Percentiles rank a stretch among this genome's conserved stretches.
Evolutionary conservation across 257 asterid species (phyloP).

Genomic region (Capsicum baccatum): DNA sequence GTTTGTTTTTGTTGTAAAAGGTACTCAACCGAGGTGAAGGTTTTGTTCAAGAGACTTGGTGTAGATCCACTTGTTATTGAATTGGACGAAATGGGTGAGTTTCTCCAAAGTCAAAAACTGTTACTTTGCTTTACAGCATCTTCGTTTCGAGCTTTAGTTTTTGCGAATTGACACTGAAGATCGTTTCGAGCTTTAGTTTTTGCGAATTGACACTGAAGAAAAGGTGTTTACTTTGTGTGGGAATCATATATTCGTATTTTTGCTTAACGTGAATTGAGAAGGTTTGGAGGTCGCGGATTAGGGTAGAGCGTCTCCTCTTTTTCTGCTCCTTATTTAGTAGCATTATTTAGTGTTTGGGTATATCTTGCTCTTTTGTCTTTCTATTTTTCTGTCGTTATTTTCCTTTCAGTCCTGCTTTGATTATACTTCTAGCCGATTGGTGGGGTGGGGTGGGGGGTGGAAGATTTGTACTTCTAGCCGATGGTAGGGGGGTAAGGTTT

Average conservation of each 20-base stretch:
- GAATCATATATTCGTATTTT: background rate
- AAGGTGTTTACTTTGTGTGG: background rate
- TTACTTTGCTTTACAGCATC: background rate
- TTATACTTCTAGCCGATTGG: no score
- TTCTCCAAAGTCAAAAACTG: background rate
- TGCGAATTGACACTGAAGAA: background rate
- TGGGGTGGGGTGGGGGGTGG: no score
- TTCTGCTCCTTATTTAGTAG: no score
- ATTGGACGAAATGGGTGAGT: constrained; percentile 79
- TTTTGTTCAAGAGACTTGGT: constrained; percentile 75
- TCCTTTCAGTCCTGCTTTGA: no score
- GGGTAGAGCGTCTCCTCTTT: no score
- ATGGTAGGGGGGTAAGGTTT: no score
- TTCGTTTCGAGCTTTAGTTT: background rate
- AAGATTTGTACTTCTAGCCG: no score
- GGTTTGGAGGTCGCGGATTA: background rate
- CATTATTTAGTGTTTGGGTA: no score
- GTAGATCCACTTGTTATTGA: constrained; percentile 85
- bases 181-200: background rate
- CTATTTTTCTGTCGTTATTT: no score
- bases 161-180: background rate
- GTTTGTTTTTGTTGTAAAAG: constrained; percentile 43
- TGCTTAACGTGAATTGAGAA: constrained; percentile 18
- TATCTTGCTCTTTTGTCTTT: no score
- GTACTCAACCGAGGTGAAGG: constrained; percentile 82